phyloP scores from a whole-genome alignment of 2,329 filamentous ascomycete genomes.

The Pyrenochaeta sp. region DNA sequence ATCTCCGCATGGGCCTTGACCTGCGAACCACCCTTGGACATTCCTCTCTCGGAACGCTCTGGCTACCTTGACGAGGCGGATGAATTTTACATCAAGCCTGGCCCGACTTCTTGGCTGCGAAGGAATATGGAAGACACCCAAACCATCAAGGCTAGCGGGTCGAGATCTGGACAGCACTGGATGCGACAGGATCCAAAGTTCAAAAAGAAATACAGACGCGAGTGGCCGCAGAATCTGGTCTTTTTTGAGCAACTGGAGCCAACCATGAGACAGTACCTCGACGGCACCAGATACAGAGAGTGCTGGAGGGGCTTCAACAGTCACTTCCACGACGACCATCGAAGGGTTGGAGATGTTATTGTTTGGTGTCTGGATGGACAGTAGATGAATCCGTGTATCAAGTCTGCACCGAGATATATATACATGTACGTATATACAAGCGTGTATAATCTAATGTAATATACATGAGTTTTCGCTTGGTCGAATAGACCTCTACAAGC shows the following conservation, averaged over 20 bases:
- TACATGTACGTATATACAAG: too few relatives aligned
- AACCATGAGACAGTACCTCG: conserved; percentile 55
- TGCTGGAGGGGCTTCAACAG: conserved; percentile 69
- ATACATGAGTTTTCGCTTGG: neutral
- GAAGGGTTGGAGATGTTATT: conserved; percentile 68
- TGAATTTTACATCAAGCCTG: conserved; percentile 78
- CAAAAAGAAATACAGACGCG: conserved; percentile 23
- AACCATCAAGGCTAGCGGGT: conserved; percentile 27
- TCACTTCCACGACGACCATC: conserved; percentile 69
- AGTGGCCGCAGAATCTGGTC: conserved; percentile 58
- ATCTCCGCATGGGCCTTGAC: conserved; percentile 84
- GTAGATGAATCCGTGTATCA: neutral
- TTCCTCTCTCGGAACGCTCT: conserved; percentile 68
- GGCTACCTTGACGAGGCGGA: conserved; percentile 89
- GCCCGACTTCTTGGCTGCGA: conserved; percentile 50
- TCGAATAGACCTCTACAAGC: neutral
- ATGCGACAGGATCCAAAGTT: conserved; percentile 30
- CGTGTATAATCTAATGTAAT: neutral
- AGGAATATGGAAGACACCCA: conserved; percentile 51
- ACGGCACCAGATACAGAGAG: conserved; percentile 61
- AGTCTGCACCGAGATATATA: neutral
- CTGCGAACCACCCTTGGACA: conserved; percentile 85
- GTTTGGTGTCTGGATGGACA: conserved; percentile 61
- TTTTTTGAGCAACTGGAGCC: conserved; percentile 68
- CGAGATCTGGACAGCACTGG: conserved; percentile 34